Conservation (phyloP, 164 flowering plant species). For the Paratinospora sagittata region DNA sequence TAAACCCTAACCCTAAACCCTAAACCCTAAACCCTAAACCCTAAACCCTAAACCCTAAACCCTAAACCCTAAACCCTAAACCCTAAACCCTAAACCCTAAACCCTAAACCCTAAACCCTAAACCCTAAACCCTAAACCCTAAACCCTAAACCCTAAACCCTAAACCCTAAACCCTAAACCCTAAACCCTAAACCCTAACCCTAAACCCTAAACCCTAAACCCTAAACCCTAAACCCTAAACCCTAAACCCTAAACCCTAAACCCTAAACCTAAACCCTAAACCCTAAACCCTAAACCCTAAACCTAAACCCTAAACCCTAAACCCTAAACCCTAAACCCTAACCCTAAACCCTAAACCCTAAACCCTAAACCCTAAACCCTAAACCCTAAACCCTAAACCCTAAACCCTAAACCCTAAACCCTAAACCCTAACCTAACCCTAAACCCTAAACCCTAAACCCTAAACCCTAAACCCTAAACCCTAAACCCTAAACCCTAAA, state of each 20-base stretch:
- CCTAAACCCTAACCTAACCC: constrained; percentile 19
- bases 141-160: constrained; percentile 18
- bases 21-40: constrained; percentile 26
- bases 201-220: constrained; percentile 16
- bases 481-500: constrained; percentile 18
- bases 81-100: constrained; percentile 13
- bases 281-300: constrained; percentile 17
- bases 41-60: constrained; percentile 21
- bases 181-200: constrained; percentile 15
- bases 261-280: no score
- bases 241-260: constrained; percentile 14
- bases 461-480: constrained; percentile 13
- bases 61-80: constrained; percentile 17
- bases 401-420: constrained; percentile 19
- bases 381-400: no score
- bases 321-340: constrained; percentile 14
- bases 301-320: constrained; percentile 13
- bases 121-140: constrained; percentile 21
- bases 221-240: constrained; percentile 15
- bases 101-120: constrained; percentile 13
- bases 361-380: constrained; percentile 17
- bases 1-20: constrained; percentile 22
- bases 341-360: no score
- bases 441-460: constrained; percentile 20
- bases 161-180: constrained; percentile 18